Evolutionary conservation across 169 alveolate species (phyloP).

Genomic region (Eimeria sp.): DNA sequence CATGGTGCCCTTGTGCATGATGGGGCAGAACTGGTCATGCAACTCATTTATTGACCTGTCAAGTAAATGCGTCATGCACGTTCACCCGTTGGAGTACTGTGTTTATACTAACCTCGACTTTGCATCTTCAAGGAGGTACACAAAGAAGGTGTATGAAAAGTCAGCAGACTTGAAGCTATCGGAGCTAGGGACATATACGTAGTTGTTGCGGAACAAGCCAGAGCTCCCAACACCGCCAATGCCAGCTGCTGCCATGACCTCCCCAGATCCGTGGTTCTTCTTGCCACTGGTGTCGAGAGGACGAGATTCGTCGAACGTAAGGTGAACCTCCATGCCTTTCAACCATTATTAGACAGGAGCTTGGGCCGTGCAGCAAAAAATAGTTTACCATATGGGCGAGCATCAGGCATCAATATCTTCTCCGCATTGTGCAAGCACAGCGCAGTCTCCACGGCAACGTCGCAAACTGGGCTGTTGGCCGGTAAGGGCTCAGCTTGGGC

Average conservation of each 20-base stretch:
- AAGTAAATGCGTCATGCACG: not conserved
- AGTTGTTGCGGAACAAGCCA: slow-evolving; percentile 91
- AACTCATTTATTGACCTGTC: slow-evolving; percentile 54
- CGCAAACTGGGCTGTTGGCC: slow-evolving; percentile 75
- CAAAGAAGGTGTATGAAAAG: slow-evolving; percentile 90
- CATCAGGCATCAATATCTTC: slow-evolving; percentile 78
- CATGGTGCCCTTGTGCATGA: slow-evolving; percentile 92
- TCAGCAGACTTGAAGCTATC: slow-evolving; percentile 88
- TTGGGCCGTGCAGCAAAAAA: not conserved
- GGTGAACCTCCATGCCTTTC: slow-evolving; percentile 90
- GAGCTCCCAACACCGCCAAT: slow-evolving; percentile 93
- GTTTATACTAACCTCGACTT: slow-evolving; percentile 82
- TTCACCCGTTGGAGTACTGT: not conserved
- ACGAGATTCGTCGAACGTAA: slow-evolving; percentile 89
- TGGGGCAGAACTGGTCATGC: slow-evolving; percentile 89
- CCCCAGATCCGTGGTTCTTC: slow-evolving; percentile 92
- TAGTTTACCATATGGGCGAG: slow-evolving; percentile 78
- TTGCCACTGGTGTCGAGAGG: slow-evolving; percentile 93
- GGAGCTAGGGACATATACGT: slow-evolving; percentile 87
- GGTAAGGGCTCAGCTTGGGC: slow-evolving; percentile 66
- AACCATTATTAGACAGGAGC: not conserved
- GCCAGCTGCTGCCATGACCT: slow-evolving; percentile 91
- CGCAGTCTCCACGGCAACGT: slow-evolving; percentile 81
- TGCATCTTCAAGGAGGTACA: slow-evolving; percentile 89
- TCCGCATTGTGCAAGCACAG: slow-evolving; percentile 77